Percentiles rank a stretch among this genome's conserved stretches.
phyloP scores from a whole-genome alignment of 108 stramenopile genomes.

The Conticribra guillardii region DNA sequence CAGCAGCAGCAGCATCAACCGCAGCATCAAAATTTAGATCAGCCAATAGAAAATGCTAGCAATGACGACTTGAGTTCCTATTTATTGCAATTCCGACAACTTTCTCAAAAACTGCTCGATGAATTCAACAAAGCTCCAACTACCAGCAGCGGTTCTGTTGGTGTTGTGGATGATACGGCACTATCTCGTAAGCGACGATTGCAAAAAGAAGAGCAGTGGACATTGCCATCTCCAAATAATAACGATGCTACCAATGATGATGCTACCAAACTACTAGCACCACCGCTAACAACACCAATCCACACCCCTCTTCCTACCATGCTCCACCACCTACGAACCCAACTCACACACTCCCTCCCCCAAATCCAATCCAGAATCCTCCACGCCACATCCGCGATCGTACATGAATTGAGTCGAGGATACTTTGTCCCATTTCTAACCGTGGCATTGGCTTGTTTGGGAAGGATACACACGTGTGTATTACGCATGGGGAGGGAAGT shows the following conservation, averaged over 20 bases:
- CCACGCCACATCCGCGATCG: constrained; percentile 58
- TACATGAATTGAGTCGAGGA: constrained; percentile 66
- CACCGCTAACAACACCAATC: constrained; percentile 2
- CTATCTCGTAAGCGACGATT: neutral
- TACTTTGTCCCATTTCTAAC: constrained; percentile 81
- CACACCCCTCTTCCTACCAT: constrained; percentile 2
- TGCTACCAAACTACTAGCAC: neutral
- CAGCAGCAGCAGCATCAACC: no score
- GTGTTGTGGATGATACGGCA: constrained; percentile 1
- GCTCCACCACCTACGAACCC: constrained; percentile 9
- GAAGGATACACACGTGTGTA: constrained; percentile 27
- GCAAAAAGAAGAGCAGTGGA: constrained; percentile 39
- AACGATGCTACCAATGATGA: neutral
- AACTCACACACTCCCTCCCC: constrained; percentile 32
- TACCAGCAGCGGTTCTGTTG: no score
- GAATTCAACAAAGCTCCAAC: neutral
- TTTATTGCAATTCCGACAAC: neutral
- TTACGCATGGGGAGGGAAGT: constrained; percentile 38
- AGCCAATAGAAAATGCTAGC: no score
- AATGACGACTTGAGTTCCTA: neutral
- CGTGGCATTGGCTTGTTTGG: constrained; percentile 56
- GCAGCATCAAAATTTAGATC: no score
- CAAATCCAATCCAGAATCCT: constrained; percentile 63
- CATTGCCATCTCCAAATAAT: constrained; percentile 6
- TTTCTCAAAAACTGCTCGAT: neutral